Evolutionary conservation across 768 basidiomycete species (phyloP).

Genomic region (Boletus eberwhitei): DNA sequence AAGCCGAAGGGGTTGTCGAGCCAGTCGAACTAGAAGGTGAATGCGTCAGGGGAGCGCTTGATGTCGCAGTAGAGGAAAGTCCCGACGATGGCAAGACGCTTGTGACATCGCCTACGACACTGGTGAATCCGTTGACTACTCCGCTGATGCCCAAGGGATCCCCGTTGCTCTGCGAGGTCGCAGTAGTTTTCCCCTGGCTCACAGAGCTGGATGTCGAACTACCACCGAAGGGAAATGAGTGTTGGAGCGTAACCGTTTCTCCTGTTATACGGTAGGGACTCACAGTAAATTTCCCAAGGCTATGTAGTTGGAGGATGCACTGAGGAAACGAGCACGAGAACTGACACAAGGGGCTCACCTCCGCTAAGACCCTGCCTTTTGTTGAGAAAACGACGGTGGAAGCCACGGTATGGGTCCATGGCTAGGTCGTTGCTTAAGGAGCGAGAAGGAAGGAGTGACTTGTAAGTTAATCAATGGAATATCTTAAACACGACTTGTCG

Average conservation of each 20-base stretch:
- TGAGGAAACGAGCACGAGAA: not conserved
- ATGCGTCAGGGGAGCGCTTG: conserved; percentile 19
- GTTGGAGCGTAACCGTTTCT: not conserved
- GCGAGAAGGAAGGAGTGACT: conserved; percentile 24
- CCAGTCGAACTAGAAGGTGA: conserved; percentile 27
- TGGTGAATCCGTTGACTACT: conserved; percentile 13
- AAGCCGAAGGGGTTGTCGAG: conserved; percentile 17
- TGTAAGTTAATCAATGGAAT: conserved; percentile 2
- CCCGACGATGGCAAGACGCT: conserved; percentile 16
- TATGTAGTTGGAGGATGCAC: not conserved
- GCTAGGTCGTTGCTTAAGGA: conserved; percentile 11
- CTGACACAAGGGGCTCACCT: conserved; percentile 21
- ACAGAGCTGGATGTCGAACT: not conserved
- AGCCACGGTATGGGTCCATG: conserved; percentile 20
- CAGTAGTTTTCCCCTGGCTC: not conserved
- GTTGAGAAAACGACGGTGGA: conserved; percentile 17
- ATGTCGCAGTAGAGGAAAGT: conserved; percentile 12
- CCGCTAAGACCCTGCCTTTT: conserved; percentile 29
- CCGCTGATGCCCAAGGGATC: not conserved
- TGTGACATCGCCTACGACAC: conserved; percentile 11
- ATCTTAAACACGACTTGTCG: not conserved
- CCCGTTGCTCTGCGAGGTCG: not conserved
- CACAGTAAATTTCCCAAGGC: conserved; percentile 22
- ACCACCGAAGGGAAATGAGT: conserved; percentile 10
- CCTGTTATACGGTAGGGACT: not conserved